Evolutionary conservation across 805 yeast species (phyloP), one percentile per base, ranked within the genome.

Genomic region (Nakazawaea ishiwadae): DNA sequence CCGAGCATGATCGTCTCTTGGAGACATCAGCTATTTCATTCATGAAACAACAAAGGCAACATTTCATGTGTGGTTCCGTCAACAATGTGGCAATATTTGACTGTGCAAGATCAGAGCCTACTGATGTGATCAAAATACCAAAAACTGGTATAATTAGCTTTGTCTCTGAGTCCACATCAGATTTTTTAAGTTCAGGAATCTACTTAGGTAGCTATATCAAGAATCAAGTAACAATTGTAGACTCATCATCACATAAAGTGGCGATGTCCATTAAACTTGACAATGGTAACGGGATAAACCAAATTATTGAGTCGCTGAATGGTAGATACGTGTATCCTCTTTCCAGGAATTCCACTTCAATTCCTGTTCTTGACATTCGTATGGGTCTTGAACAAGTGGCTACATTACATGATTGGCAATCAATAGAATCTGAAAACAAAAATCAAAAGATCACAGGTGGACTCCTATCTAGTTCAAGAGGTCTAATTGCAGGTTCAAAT

Each of bases 291-390:
- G 75, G 65, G 3, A 51, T 55, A 14, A 55, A 51, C 12, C 73
- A 68, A 46, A 30, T 68, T 0, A 15, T 69, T 5, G 56, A 49
- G 20, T 60, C 69, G 16, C 51, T 49, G 1, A 68, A 65, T 49
- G 68, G 63, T 4, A 59, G 58, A 29, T 68, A 57, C 38, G 15
- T 65, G 4, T 69, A 56, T 40, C 54, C 55, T 1, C 20, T 66
- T 1, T 51, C 58, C 24, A 50, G 75, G 24, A 51, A 56, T 26
- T 44, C 58, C 7, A 39, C 48, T 17, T 31, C 14, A 1, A 62
- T 69, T 17, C 57, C 57, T 4, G 50, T 68, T 3, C 41, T 66
- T 10, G 75, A 69, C 42, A 29, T 50, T 3, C 44, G 75, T 21
- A 56, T 60, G 64, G 29, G 44, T 49, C 20, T 50, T 46, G 1